Conservation (phyloP, 2,329 filamentous ascomycete species). For the Rutstroemia sp. region DNA sequence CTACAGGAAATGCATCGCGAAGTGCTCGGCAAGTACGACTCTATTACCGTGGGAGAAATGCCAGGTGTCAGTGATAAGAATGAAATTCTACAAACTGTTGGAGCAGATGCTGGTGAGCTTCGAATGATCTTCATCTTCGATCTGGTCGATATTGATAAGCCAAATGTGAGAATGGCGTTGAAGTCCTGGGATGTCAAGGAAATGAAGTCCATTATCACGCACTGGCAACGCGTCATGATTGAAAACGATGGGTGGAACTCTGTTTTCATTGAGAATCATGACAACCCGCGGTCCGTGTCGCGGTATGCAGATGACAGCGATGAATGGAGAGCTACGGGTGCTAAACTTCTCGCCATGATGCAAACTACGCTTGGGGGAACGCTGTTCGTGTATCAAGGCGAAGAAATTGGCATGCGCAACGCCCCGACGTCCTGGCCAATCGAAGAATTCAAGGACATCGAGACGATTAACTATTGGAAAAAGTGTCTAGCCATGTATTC, state of each 20-base stretch:
- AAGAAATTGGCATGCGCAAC: conserved; percentile 53
- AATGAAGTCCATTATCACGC: conserved; percentile 40
- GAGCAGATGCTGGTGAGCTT: conserved; percentile 49
- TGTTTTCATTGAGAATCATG: conserved; percentile 51
- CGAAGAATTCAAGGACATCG: conserved; percentile 62
- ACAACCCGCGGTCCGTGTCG: conserved; percentile 44
- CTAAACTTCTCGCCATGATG: conserved; percentile 48
- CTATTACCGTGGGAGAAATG: conserved; percentile 47
- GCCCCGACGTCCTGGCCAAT: conserved; percentile 50
- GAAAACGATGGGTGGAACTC: conserved; percentile 49
- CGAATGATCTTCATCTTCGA: conserved; percentile 73
- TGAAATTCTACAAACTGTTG: conserved; percentile 47
- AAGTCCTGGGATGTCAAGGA: conserved; percentile 31
- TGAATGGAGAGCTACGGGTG: conserved; percentile 35
- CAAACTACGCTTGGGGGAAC: conserved; percentile 45
- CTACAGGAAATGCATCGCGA: conserved; percentile 35
- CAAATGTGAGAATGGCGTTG: neutral
- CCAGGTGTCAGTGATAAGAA: conserved; percentile 36
- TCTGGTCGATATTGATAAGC: conserved; percentile 23
- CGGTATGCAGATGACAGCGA: conserved; percentile 36
- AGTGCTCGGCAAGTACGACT: conserved; percentile 30
- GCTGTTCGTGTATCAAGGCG: conserved; percentile 52
- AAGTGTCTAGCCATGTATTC: conserved; percentile 6
- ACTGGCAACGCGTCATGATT: conserved; percentile 45
- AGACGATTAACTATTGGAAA: conserved; percentile 45